These are phyloP conservation scores for Isabelozyma heimii DNA, from an alignment of 805 yeast species.

Conservation along the genomic window DNA sequence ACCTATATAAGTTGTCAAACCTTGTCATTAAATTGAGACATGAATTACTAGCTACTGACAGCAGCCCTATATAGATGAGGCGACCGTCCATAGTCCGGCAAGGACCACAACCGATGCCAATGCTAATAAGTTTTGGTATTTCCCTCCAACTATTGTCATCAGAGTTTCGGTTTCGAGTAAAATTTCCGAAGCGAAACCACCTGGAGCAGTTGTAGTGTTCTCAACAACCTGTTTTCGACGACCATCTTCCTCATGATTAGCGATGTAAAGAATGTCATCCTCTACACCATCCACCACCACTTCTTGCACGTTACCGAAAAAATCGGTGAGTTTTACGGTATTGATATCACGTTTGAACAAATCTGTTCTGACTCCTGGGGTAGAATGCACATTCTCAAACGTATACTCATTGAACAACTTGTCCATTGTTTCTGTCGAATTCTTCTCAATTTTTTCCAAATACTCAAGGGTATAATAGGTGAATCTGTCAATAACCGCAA, in stretches of 20 bases:
- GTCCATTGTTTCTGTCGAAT: conserved; percentile 70
- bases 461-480: conserved; percentile 89
- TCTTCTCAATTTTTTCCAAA: conserved; percentile 75
- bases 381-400: conserved; percentile 81
- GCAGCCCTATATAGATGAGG: not conserved
- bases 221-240: not conserved
- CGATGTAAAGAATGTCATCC: conserved; percentile 41
- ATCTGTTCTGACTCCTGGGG: conserved; percentile 90
- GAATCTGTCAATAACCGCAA: conserved; percentile 95
- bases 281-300: conserved; percentile 62
- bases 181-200: not conserved
- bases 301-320: conserved; percentile 88
- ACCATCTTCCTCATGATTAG: conserved; percentile 30
- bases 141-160: not conserved
- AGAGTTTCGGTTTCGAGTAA: not conserved
- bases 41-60: no score
- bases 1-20: no score
- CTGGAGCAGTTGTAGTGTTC: not conserved
- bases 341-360: conserved; percentile 62
- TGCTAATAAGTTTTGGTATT: not conserved
- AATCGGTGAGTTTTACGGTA: conserved; percentile 82
- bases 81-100: not conserved
- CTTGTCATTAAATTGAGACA: no score
- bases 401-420: conserved; percentile 85
- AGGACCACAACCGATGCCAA: not conserved